Evolutionary conservation across 2,329 filamentous ascomycete species (phyloP), one percentile per base, ranked within the genome.

Genomic region (Diaporthe sp.): DNA sequence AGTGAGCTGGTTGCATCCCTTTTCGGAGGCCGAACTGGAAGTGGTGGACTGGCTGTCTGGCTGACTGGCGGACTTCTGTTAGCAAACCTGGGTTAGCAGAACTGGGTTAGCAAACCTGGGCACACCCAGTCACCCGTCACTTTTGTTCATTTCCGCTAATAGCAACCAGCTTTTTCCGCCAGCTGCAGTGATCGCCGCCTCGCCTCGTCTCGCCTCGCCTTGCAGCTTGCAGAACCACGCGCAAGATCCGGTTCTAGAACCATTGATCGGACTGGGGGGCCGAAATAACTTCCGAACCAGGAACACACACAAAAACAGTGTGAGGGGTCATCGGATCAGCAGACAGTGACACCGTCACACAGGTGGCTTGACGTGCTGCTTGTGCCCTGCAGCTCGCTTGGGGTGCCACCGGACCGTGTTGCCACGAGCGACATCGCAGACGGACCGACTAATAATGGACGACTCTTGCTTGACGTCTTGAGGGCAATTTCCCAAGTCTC

Each of bases 161-260:
- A 53, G 63, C 47, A 68, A 27, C 32, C n/a, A n/a, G n/a, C 32
- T 25, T 37, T 27, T 50, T 39, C 47, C 22, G 32, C 47, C 47
- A 68, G 63, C 63, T 68, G 63, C 63, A 68, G 63, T 68, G 63
- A 68, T 68, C 47, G 61, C 22, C 61, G 44, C 44, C 59, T 47
- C 25, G 59, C 59, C 61, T 66, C 61, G 59, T 39, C 39, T 66
- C 42, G 61, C 61, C 61, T 51, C 25, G 61, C 61, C 61, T 35
- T 27, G 63, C 42, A 65, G 61, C 37, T 22, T 15, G 61, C 44
- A 68, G 63, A n/a, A n/a, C n/a, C n/a, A n/a, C n/a, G n/a, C n/a
- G n/a, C n/a, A n/a, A n/a, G n/a, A n/a, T n/a, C n/a, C n/a, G n/a
- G 63, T 68, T 68, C 63, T 68, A 68, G 63, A 68, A 68, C 47